Evolutionary conservation across 345 rosid species (phyloP), one percentile per base, ranked within the genome.

Genomic region (Eucalyptus albens): DNA sequence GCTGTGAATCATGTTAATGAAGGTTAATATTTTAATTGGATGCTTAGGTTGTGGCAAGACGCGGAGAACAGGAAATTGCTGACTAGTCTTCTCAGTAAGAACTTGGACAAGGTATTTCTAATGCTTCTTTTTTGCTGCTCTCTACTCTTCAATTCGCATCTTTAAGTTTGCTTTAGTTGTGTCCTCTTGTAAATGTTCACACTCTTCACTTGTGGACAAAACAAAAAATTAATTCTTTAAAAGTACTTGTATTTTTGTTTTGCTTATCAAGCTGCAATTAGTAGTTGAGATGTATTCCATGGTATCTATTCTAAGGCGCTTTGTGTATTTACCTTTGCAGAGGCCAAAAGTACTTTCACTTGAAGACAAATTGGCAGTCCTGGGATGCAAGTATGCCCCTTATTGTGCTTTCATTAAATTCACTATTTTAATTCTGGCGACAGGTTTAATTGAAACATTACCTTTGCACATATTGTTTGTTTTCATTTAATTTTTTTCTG

Each of bases 21-120:
- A 50, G 49, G 77, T 51, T 59, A 87, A 55, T 81, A 60, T 87
- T 49, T 51, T 40, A n/a, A 90, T 86, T 88, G 88, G 88, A 87
- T 49, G 47, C 88, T 87, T 92, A 97, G 98, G 95, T 95, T 98
- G 92, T 98, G 99, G 99, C 99, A 98, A 95, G 99, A 98, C 72
- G 94, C 98, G 15, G 98, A 97, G 94, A 96, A 94, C 91, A 94
- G 99, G 93, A 92, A 90, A 17, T 86, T 97, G 55, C 95, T 98
- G 62, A 81, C 93, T 88, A 93, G 47, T 94, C 94, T 98, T 91
- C 97, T 95, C 83, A 94, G 92, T 94, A 92, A 88, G 94, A 97
- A 92, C 88, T 89, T 94, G 33, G 96, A 94, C 87, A 95, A 96
- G 99, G 99, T 97, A 90, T 90, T 86, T 86, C 87, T 22, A 59